Evolutionary conservation across 768 basidiomycete species (phyloP), one percentile per base, ranked within the genome.

Genomic region (Boletus reticuloceps): DNA sequence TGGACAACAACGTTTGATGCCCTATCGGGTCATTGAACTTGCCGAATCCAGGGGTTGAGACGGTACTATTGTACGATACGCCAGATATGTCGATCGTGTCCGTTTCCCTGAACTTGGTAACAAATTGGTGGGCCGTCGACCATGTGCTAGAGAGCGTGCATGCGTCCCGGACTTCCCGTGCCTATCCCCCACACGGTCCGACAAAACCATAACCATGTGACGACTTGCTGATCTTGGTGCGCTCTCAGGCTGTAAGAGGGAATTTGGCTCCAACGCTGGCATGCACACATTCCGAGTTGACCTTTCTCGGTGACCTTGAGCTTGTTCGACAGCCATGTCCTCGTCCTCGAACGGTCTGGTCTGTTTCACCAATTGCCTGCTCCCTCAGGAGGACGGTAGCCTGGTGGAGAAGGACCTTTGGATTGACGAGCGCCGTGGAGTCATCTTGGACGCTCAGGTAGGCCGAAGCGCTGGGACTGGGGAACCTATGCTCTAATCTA

Each of bases 281-380:
- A 36, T 36, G 12, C 34, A 36, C 56, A 29, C 25, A 20, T 44
- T 37, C 47, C 14, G n/a, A 25, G 29, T 17, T 20, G 32, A 27
- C 36, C 59, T 50, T 58, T 47, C 47, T 46, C 22, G 41, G 43
- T 32, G 47, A 50, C 56, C 10, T 38, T 25, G 46, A 60, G 47
- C 50, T 47, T 47, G 48, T 64, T 8, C 49, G 42, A 36, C 42
- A 20, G 25, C 50, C 64, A 67, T 69, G 65, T 55, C 67, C 25
- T 47, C 53, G 29, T 40, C 58, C 20, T 40, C 61, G n/a, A 91
- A 91, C 70, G 82, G 82, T 44, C 78, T 94, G 25, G 73, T 92
- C 48, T 90, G 92, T 72, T 92, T 94, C 73, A 94, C 92, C 38
- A 94, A 94, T 71, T 92, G 92, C 62, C 70, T 88, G 53, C 76